Evolutionary conservation across 768 basidiomycete species (phyloP).

Genomic region (Termitomyces sp.): DNA sequence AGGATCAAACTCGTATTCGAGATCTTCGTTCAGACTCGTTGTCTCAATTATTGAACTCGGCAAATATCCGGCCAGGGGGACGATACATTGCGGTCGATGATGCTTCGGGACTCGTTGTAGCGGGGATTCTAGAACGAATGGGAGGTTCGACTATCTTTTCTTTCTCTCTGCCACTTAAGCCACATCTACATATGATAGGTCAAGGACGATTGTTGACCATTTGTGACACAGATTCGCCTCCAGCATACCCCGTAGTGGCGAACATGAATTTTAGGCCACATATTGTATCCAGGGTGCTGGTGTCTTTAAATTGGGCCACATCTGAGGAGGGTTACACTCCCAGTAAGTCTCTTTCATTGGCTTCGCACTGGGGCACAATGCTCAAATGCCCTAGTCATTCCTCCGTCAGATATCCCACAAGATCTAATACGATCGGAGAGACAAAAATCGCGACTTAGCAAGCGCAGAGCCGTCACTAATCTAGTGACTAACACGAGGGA

Average conservation of each 20-base stretch:
- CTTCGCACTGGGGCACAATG: neutral
- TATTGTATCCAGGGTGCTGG: constrained; percentile 44
- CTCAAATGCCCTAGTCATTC: constrained; percentile 37
- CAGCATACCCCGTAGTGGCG: constrained; percentile 77
- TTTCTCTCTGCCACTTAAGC: neutral
- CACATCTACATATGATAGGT: constrained; percentile 34
- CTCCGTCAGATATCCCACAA: constrained; percentile 51
- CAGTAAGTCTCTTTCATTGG: constrained; percentile 29
- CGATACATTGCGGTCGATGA: constrained; percentile 88
- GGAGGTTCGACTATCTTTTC: constrained; percentile 49
- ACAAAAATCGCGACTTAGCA: constrained; percentile 64
- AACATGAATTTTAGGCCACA: constrained; percentile 82
- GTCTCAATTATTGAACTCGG: constrained; percentile 81
- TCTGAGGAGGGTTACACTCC: constrained; percentile 73
- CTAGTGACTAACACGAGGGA: constrained; percentile 58
- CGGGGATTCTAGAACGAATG: constrained; percentile 80
- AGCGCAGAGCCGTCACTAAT: constrained; percentile 69
- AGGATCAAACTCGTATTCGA: constrained; percentile 76
- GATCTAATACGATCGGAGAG: constrained; percentile 65
- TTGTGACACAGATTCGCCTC: constrained; percentile 87
- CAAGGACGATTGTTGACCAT: constrained; percentile 78
- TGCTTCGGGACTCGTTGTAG: constrained; percentile 81
- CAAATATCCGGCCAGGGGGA: constrained; percentile 83
- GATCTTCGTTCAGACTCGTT: constrained; percentile 84
- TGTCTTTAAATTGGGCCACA: constrained; percentile 87